These are phyloP conservation scores for Xerocomus potaroensis DNA, from an alignment of 768 basidiomycete species.

Conservation along the genomic window DNA sequence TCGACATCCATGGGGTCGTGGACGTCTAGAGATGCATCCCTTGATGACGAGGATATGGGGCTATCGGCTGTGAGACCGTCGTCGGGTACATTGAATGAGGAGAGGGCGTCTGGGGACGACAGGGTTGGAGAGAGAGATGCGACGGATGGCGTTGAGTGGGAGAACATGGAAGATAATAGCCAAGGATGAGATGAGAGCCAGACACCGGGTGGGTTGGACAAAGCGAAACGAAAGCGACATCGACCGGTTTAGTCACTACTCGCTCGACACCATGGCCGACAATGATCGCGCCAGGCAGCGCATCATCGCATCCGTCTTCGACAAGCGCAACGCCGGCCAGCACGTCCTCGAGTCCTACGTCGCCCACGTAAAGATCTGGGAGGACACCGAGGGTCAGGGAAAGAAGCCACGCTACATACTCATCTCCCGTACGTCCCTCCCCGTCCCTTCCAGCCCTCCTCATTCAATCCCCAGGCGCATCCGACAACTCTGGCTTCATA, in stretches of 20 bases:
- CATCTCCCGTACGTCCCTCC: conserved; percentile 70
- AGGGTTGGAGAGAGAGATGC: conserved; percentile 27
- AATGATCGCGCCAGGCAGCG: conserved; percentile 53
- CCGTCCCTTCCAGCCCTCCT: not conserved
- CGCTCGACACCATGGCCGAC: conserved; percentile 37
- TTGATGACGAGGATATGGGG: conserved; percentile 31
- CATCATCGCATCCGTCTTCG: conserved; percentile 84
- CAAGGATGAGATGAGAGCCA: too few relatives aligned
- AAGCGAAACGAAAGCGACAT: too few relatives aligned
- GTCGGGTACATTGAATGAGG: conserved; percentile 31
- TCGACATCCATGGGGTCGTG: conserved; percentile 27
- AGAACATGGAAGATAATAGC: conserved; percentile 5
- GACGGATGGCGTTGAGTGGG: conserved; percentile 14
- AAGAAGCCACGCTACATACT: conserved; percentile 89
- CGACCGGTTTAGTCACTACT: conserved; percentile 14
- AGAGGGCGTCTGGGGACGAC: conserved; percentile 29
- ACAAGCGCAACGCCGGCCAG: conserved; percentile 60
- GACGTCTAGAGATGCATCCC: conserved; percentile 29
- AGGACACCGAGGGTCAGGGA: conserved; percentile 74
- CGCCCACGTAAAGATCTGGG: conserved; percentile 90
- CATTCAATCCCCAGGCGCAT: conserved; percentile 43
- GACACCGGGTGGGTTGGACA: too few relatives aligned
- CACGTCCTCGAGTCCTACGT: conserved; percentile 76
- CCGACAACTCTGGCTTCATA: conserved; percentile 62
- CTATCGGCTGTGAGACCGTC: conserved; percentile 27